Evolutionary conservation across 306 rosid genomes (phyloP).

Genomic region (Dalbergia cultrata): DNA sequence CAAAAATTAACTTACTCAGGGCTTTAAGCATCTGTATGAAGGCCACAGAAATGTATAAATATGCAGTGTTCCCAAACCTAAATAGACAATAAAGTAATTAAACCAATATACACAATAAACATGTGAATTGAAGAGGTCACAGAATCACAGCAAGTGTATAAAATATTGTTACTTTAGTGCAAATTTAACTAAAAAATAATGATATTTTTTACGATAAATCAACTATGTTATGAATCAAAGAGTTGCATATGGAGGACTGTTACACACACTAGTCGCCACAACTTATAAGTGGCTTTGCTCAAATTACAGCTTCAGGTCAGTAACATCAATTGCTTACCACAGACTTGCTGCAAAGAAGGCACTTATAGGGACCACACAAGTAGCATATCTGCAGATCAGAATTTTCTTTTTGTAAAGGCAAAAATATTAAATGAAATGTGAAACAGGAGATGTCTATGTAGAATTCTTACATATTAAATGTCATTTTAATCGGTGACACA

Average conservation of each 20-base stretch:
- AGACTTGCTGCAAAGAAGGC: conserved; percentile 99
- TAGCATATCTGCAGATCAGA: conserved; percentile 80
- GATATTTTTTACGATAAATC: conserved; percentile 36
- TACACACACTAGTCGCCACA: neutral
- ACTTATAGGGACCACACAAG: conserved; percentile 94
- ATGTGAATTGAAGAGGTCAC: conserved; percentile 5
- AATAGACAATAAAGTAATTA: conserved; percentile 24
- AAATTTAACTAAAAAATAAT: neutral
- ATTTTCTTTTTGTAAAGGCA: conserved; percentile 39
- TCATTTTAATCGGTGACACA: conserved; percentile 95
- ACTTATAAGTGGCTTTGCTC: conserved; percentile 14
- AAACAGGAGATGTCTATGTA: conserved; percentile 31
- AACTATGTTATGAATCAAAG: neutral
- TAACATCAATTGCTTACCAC: conserved; percentile 72
- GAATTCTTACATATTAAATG: conserved; percentile 86
- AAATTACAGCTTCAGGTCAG: conserved; percentile 36
- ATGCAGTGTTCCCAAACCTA: conserved; percentile 99
- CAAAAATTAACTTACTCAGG: conserved; percentile 67
- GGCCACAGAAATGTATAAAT: conserved; percentile 96
- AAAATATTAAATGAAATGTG: conserved; percentile 32
- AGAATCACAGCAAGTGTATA: neutral
- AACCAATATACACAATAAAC: conserved; percentile 12
- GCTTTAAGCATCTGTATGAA: conserved; percentile 99
- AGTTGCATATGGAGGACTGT: conserved; percentile 8
- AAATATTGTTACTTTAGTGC: neutral